Evolutionary conservation across 768 basidiomycete species (phyloP), one percentile per base, ranked within the genome.

Genomic region (Mycena vulgaris): DNA sequence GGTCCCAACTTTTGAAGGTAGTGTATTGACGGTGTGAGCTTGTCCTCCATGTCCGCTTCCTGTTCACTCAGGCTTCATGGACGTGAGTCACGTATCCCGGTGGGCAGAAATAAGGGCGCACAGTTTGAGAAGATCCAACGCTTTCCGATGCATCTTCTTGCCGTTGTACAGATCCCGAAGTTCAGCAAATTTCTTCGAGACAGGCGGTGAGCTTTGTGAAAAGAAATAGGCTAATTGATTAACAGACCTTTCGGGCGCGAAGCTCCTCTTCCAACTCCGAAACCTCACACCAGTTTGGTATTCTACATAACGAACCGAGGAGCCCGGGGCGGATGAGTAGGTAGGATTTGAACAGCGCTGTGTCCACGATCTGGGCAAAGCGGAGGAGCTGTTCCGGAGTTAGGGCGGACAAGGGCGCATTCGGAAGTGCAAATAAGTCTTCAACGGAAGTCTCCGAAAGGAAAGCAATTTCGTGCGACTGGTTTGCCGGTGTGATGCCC

Each of bases 241-340:
- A n/a, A 75, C 87, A 33, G 64, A 95, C 97, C 89, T 93, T 92
- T 39, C 93, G 88, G 31, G 88, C 89, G 66, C 90, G 87, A 60
- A 99, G 81, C 68, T 95, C 89, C 77, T 94, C 95, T 78, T 99
- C 96, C 1, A 97, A 95, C 75, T 97, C 94, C 6, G 90, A 90
- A 1, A 99, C 96, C 77, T 98, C 98, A 80, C 97, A 99, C 96
- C 96, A 99, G 80, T 98, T 99, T 3, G 95, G 89, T 28, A 97
- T 84, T 48, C 97, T 88, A 80, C 97, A 99, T 57, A 98, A 80
- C 33, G 95, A 90, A 0, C 95, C 95, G 13, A 99, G 83, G 65
- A 99, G 82, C 16, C 87, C 88, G 0, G 97, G 95, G 49, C 93
- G 85, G 47, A 93, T 92, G 25, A 95, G 86, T 25, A 99, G 82